A percentile compares a stretch with the other conserved stretches of the same genome.
Evolutionary conservation across 495 filamentous ascomycete genomes (phyloP).

Genomic region (Xylaria cubensis): DNA sequence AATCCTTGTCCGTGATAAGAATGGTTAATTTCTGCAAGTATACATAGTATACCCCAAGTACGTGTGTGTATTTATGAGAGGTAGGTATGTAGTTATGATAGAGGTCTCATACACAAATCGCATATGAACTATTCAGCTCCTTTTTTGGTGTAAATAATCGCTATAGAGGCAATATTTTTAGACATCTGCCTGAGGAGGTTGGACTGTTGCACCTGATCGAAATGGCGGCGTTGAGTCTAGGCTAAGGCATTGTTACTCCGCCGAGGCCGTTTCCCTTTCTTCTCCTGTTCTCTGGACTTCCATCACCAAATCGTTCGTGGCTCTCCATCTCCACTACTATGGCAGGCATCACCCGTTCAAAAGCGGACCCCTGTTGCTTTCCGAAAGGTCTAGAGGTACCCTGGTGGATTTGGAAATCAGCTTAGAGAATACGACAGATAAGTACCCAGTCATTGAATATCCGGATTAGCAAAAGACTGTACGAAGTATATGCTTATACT

Average conservation of each 20-base stretch:
- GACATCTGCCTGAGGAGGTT: not conserved
- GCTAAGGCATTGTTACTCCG: slow-evolving; percentile 4
- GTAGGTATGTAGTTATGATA: not conserved
- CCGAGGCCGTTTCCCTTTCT: not conserved
- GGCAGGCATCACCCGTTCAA: slow-evolving; percentile 33
- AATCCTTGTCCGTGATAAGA: not conserved
- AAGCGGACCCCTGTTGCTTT: slow-evolving; percentile 25
- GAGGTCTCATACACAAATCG: not conserved
- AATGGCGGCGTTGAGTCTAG: slow-evolving; percentile 6
- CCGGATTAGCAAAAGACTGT: not conserved
- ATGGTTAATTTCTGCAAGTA: not conserved
- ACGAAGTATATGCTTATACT: not conserved
- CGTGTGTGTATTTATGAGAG: not conserved
- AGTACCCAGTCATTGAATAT: not conserved
- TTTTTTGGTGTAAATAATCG: not conserved
- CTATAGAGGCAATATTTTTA: not conserved
- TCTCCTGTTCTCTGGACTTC: slow-evolving; percentile 39
- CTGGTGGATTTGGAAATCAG: not conserved
- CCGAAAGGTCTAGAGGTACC: slow-evolving; percentile 19
- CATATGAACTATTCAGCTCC: not conserved
- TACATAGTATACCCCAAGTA: too few relatives aligned
- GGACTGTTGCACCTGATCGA: not conserved
- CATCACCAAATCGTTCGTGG: slow-evolving; percentile 29
- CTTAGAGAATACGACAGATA: not conserved
- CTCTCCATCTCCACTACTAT: slow-evolving; percentile 31